These are phyloP conservation scores for Gardenia jasminoides DNA, from an alignment of 257 asterid genomes.

Conservation along the genomic window DNA sequence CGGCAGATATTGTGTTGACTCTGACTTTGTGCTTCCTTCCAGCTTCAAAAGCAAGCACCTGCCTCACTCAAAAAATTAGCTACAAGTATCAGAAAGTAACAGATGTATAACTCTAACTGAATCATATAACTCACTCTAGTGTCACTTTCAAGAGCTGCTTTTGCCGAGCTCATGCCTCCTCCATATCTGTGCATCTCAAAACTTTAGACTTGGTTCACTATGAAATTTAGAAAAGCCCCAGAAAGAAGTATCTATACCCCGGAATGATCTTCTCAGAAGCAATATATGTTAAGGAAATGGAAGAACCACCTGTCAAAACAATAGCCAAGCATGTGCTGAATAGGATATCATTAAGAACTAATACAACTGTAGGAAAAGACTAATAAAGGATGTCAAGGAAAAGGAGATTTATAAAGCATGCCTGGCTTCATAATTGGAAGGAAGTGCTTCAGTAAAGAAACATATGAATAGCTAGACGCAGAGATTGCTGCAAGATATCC, in stretches of 20 bases:
- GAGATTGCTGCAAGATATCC: conserved; percentile 93
- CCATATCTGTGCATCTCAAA: conserved; percentile 53
- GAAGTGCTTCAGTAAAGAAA: conserved; percentile 79
- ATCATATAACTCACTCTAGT: conserved; percentile 52
- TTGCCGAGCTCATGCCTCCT: conserved; percentile 96
- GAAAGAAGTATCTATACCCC: conserved; percentile 44
- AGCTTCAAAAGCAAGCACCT: conserved; percentile 94
- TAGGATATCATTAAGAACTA: conserved; percentile 9
- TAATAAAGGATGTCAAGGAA: not conserved
- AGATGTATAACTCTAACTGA: not conserved
- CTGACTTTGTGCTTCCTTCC: conserved; percentile 86
- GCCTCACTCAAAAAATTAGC: conserved; percentile 18
- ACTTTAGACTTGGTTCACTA: conserved; percentile 9
- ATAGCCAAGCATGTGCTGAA: conserved; percentile 2
- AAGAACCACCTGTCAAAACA: conserved; percentile 70
- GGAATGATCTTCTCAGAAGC: conserved; percentile 91
- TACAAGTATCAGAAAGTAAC: not conserved
- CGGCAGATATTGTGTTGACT: conserved; percentile 93
- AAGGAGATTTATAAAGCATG: not conserved
- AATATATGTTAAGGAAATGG: conserved; percentile 84
- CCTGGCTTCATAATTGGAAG: conserved; percentile 90
- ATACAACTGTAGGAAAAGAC: not conserved
- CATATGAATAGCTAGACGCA: conserved; percentile 87
- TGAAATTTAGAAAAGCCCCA: conserved; percentile 14
- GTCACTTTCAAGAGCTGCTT: conserved; percentile 89